Base-by-base conservation (phyloP, 23 red algal genomes). In the Gracilaria caudata region DNA sequence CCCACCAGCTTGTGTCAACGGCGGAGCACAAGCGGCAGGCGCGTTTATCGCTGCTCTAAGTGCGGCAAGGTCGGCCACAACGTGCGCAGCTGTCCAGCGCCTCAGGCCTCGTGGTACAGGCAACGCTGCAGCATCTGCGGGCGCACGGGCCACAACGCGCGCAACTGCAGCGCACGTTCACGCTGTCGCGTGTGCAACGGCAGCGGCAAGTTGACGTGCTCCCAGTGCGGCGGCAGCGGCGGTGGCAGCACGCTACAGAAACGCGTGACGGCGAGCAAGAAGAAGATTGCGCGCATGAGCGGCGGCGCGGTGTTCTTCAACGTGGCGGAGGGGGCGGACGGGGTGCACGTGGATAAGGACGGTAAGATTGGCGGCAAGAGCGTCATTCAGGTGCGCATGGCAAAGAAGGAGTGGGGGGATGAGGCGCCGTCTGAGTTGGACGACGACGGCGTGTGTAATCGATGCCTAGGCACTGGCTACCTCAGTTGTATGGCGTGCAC, bases 401-500 rank as follows among this genome's bases (percentile, higher is more conserved):
- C 65, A 3, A 71, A 71, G 57, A 28, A 28, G 23, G 57, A 0
- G 25, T 60, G 57, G 57, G 21, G 21, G 9, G n/a, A n/a, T n/a
- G n/a, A n/a, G n/a, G n/a, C n/a, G n/a, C n/a, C n/a, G n/a, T n/a
- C n/a, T 49, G 57, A 8, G 23, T 3, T 28, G 23, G 57, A 28
- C 25, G 57, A 28, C 7, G 11, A 28, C 57, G 11, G 4, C 2
- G 46, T 57, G 3, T 79, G 74, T 23, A 43, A 19, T 4, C 36
- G 74, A 17, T 79, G 74, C 28, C 25, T 79, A 19, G 74, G 74
- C 3, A 79, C 17, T 1, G 74, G 74, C 19, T 79, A 47, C 28
- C 51, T 79, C 44, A 79, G 44, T 7, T 79, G 74, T 44, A 79
- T 79, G 74, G 74, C 74, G 14, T 79, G 74, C 32, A 41, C 57